A percentile compares a stretch with the other conserved stretches of the same genome.
phyloP scores from a whole-genome alignment of 129 eudicot genomes.

The Ambrosia trifida region DNA sequence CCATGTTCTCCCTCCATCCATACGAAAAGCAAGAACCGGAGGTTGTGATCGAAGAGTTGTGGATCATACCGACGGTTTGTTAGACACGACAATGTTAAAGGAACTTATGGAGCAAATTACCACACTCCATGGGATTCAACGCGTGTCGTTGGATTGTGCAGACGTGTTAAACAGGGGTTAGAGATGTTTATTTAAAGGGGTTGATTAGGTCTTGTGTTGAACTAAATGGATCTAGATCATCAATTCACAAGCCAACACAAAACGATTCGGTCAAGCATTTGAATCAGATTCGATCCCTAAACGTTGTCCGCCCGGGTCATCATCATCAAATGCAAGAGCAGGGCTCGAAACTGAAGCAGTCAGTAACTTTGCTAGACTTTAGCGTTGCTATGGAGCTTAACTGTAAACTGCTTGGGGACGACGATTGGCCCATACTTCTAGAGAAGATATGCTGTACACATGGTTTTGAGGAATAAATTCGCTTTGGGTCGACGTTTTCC shows the following conservation, averaged over 20 bases:
- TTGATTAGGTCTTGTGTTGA: conserved; percentile 65
- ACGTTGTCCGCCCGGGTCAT: conserved; percentile 54
- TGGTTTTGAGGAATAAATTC: conserved; percentile 52
- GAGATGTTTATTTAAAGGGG: conserved; percentile 78
- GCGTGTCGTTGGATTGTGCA: conserved; percentile 75
- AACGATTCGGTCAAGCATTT: conserved; percentile 41
- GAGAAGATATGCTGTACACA: conserved; percentile 78
- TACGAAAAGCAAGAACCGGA: conserved; percentile 60
- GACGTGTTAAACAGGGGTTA: conserved; percentile 66
- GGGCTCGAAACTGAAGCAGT: conserved; percentile 24
- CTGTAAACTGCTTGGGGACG: conserved; percentile 81
- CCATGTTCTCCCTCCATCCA: conserved; percentile 60
- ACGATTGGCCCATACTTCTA: conserved; percentile 80
- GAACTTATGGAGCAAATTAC: conserved; percentile 83
- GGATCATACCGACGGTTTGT: conserved; percentile 59
- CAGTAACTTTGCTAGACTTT: conserved; percentile 77
- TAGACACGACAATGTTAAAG: conserved; percentile 58
- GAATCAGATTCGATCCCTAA: conserved; percentile 37
- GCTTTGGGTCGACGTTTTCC: conserved; percentile 17
- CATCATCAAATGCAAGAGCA: conserved; percentile 52
- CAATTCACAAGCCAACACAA: conserved; percentile 43
- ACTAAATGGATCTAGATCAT: conserved; percentile 62
- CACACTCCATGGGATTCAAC: conserved; percentile 59
- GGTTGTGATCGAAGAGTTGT: conserved; percentile 55
- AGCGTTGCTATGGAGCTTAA: conserved; percentile 89